These are phyloP conservation scores for Apiospora kogelbergensis DNA, from an alignment of 2,329 filamentous ascomycete species.

Conservation along the genomic window DNA sequence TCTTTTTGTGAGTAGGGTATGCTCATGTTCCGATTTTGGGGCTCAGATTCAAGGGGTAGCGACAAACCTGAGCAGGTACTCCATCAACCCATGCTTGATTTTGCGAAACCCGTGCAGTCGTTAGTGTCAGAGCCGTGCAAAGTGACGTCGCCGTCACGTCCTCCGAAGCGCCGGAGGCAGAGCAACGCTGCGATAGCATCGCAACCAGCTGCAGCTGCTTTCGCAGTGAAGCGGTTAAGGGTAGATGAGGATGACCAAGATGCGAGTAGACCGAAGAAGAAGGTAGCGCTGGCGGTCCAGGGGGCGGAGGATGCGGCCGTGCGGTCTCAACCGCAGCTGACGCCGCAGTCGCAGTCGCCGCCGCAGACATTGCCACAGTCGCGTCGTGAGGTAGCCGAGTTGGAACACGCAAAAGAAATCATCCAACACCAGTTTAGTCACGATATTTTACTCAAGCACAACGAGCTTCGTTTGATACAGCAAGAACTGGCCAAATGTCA, in stretches of 20 bases:
- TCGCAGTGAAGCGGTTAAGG: conserved; percentile 44
- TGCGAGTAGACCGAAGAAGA: conserved; percentile 27
- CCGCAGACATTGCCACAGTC: background rate
- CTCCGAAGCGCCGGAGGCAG: conserved; percentile 30
- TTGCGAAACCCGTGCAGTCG: conserved; percentile 33
- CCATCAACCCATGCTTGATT: conserved; percentile 39
- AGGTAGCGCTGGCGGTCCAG: conserved; percentile 18
- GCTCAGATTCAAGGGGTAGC: conserved; percentile 57
- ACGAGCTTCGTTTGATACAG: conserved; percentile 90
- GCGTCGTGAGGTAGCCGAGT: conserved; percentile 20
- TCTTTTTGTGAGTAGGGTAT: conserved; percentile 32
- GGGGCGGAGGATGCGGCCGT: conserved; percentile 1
- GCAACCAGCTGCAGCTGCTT: conserved; percentile 23
- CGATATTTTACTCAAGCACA: conserved; percentile 91
- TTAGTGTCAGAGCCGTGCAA: conserved; percentile 28
- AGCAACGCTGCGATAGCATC: conserved; percentile 34
- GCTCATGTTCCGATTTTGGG: conserved; percentile 65
- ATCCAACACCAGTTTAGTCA: conserved; percentile 87
- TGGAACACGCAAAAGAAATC: conserved; percentile 63
- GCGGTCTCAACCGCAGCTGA: background rate
- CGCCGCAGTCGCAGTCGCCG: background rate
- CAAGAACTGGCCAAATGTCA: conserved; percentile 97
- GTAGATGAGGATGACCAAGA: conserved; percentile 30
- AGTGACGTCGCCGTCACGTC: conserved; percentile 26
- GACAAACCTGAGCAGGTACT: conserved; percentile 46